These are phyloP conservation scores for Phytophthora megakarya DNA, from an alignment of 352 stramenopile genomes.

Conservation along the genomic window DNA sequence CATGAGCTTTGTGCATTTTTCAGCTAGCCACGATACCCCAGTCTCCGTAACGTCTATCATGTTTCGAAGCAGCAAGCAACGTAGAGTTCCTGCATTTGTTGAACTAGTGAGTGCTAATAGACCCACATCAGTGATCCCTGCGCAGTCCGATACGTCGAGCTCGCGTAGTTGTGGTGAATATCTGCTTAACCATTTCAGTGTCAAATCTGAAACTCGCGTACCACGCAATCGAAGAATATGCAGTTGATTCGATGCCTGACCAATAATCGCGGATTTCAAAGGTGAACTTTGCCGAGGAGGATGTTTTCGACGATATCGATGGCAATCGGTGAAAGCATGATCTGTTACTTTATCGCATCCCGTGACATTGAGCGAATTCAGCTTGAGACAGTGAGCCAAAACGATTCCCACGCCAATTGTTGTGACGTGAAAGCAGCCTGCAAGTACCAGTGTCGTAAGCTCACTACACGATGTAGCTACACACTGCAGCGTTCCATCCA, in stretches of 20 bases:
- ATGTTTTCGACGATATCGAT: not conserved
- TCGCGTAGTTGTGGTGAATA: constrained; percentile 68
- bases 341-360: constrained; percentile 50
- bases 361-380: constrained; percentile 37
- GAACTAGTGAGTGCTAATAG: constrained; percentile 70
- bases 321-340: constrained; percentile 30
- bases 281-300: not conserved
- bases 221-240: constrained; percentile 46
- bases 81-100: constrained; percentile 41
- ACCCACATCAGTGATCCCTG: constrained; percentile 73
- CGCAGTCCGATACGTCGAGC: constrained; percentile 82
- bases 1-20: constrained; percentile 67
- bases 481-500: constrained; percentile 39
- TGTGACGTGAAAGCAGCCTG: constrained; percentile 38
- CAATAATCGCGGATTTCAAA: not conserved
- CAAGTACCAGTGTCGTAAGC: constrained; percentile 32
- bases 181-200: constrained; percentile 44
- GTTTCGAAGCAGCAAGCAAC: constrained; percentile 69
- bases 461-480: constrained; percentile 22
- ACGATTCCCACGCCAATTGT: constrained; percentile 30
- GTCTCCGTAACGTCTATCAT: constrained; percentile 74
- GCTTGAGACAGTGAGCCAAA: constrained; percentile 25
- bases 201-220: constrained; percentile 44
- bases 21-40: constrained; percentile 85
- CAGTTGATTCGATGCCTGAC: constrained; percentile 29